A percentile compares a stretch with the other conserved stretches of the same genome.
These are phyloP conservation scores for Aspergillus brunneoviolaceus DNA, from an alignment of 2,329 filamentous ascomycete species.

Conservation along the genomic window DNA sequence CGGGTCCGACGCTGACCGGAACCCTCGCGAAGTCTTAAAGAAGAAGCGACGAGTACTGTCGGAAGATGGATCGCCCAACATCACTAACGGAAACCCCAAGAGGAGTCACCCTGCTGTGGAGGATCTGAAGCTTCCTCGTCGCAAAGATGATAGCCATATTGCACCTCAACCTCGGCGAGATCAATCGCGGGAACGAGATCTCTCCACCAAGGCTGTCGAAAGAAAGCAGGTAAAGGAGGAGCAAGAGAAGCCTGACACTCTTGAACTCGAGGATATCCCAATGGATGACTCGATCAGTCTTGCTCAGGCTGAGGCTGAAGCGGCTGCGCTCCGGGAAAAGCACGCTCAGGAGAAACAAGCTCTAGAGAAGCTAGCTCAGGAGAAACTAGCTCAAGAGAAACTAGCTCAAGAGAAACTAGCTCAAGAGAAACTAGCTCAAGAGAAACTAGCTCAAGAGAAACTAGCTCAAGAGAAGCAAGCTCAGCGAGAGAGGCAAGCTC, in stretches of 20 bases:
- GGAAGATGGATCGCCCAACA: constrained; percentile 37
- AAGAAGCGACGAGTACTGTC: constrained; percentile 46
- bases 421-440: constrained; percentile 27
- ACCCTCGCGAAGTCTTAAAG: constrained; percentile 37
- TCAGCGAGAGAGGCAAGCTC: constrained; percentile 25
- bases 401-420: constrained; percentile 12
- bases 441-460: constrained; percentile 15
- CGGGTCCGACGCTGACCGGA: constrained; percentile 31
- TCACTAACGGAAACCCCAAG: constrained; percentile 32
- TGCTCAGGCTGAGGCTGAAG: constrained; percentile 26
- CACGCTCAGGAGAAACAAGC: neutral
- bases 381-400: constrained; percentile 32
- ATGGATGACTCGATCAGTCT: constrained; percentile 28
- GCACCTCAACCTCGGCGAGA: constrained; percentile 21
- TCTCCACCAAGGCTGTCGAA: constrained; percentile 18
- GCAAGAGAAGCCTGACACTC: constrained; percentile 27
- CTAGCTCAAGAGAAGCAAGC: neutral
- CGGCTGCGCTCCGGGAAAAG: constrained; percentile 25
- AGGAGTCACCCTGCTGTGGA: constrained; percentile 23
- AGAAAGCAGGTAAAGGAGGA: constrained; percentile 33
- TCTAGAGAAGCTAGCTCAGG: neutral
- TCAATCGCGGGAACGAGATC: constrained; percentile 16
- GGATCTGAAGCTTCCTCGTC: constrained; percentile 22
- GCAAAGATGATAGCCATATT: constrained; percentile 16
- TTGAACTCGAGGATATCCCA: constrained; percentile 30